phyloP scores from a whole-genome alignment of 805 yeast genomes.

The Ascoidea asiatica region DNA sequence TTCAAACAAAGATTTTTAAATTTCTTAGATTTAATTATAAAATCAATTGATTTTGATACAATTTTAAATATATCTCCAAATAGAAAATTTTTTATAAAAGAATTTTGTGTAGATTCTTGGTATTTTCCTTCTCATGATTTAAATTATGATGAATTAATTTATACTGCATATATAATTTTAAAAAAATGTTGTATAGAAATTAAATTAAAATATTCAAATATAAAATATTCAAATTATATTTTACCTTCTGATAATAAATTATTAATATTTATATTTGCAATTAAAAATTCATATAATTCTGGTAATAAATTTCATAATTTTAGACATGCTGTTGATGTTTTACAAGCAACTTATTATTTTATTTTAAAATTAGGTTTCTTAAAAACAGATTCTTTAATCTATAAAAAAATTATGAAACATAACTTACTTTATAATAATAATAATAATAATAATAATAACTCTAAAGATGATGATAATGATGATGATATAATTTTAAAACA shows the following conservation, averaged over 20 bases:
- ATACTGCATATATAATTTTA: slow-evolving; percentile 44
- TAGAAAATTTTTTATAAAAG: slow-evolving; percentile 15
- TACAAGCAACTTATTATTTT: slow-evolving; percentile 76
- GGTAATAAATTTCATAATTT: slow-evolving; percentile 92
- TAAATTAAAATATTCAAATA: slow-evolving; percentile 9
- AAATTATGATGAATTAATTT: slow-evolving; percentile 49
- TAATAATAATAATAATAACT: not conserved
- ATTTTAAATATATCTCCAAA: slow-evolving; percentile 15
- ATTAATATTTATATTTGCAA: slow-evolving; percentile 44
- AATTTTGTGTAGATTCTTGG: slow-evolving; percentile 40
- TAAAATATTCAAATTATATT: slow-evolving; percentile 10
- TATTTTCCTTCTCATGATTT: slow-evolving; percentile 58
- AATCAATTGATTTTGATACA: slow-evolving; percentile 17
- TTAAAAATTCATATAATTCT: slow-evolving; percentile 68
- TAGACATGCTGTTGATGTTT: slow-evolving; percentile 89
- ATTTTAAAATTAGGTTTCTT: slow-evolving; percentile 20
- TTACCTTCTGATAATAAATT: slow-evolving; percentile 30
- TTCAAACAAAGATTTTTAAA: not conserved
- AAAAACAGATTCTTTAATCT: slow-evolving; percentile 9
- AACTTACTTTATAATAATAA: not conserved
- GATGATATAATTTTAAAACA: slow-evolving; percentile 1
- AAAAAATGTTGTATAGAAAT: slow-evolving; percentile 23
- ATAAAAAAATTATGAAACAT: slow-evolving; percentile 5
- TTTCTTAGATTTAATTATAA: slow-evolving; percentile 11
- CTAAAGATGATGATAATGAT: not conserved